Evolutionary conservation across 768 basidiomycete genomes (phyloP), one percentile per base, ranked within the genome.

Genomic region (Mycena pura): DNA sequence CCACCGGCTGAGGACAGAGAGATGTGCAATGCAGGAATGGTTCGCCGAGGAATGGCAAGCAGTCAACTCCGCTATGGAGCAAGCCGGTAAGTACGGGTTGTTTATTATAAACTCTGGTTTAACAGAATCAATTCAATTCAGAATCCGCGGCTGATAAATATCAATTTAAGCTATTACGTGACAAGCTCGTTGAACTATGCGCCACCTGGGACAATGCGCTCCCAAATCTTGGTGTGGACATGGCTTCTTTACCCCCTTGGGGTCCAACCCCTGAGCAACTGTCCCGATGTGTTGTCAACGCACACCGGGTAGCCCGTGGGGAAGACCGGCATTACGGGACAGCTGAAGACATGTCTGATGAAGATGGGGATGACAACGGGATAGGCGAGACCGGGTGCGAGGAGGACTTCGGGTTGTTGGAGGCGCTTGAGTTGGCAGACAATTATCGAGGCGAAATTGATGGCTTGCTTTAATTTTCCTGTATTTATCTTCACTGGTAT

Each of bases 291-390:
- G 6, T 21, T 3, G 46, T 48, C 2, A 31, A 48, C 19, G 46
- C 46, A 15, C 46, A 48, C 34, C 2, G 31, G 4, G n/a, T 31
- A 3, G 46, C 31, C 5, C 36, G 34, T 6, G 34, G 25, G 8
- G 34, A 51, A n/a, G 25, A 51, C 25, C 25, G 49, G 28, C 49
- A 48, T 32, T 48, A 48, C n/a, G n/a, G n/a, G n/a, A n/a, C n/a
- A n/a, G n/a, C n/a, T n/a, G n/a, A n/a, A n/a, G n/a, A n/a, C n/a
- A n/a, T n/a, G n/a, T n/a, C n/a, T n/a, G n/a, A n/a, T n/a, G n/a
- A n/a, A n/a, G n/a, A n/a, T n/a, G n/a, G n/a, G n/a, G n/a, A n/a
- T n/a, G n/a, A n/a, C n/a, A n/a, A n/a, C n/a, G n/a, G n/a, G n/a
- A n/a, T n/a, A n/a, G n/a, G n/a, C n/a, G n/a, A n/a, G n/a, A n/a